Base-by-base conservation (phyloP, 169 alveolate species). In the Eimeria acervulina region DNA sequence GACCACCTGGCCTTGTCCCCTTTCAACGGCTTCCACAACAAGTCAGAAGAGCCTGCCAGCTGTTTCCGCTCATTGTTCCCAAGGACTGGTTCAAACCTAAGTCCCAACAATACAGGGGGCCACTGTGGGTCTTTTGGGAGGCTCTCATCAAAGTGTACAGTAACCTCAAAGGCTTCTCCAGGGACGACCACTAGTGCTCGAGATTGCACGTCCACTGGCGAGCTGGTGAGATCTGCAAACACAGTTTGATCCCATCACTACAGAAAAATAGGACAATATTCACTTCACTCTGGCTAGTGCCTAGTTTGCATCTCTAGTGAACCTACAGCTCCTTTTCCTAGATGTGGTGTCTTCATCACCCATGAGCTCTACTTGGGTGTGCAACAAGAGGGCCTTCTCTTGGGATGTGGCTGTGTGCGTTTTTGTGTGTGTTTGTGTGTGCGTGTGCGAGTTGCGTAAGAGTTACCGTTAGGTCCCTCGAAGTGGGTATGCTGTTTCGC, bases 1-100 rank as follows among this genome's bases (percentile, higher is more conserved):
- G 80, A 4, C 93, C 93, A 85, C 17, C 28, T 36, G 42, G 80
- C 93, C 47, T 52, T 33, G 36, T 36, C 61, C 23, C 61, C 61
- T 26, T 85, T 33, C 59, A 85, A 31, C 38, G 68, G 36, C 80
- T 59, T 31, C 93, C 93, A 85, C 59, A 85, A n/a, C 13, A 85
- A 13, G 28, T 81, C 74, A 10, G 90, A 80, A 52, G 92, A n/a
- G 28, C 74, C 55, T 51, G 6, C 12, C 23, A 68, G 15, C 33
- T 55, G 63, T 19, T 36, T 47, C 33, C 2, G 74, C 1, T 13
- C 72, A 26, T 81, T 72, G 28, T 12, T 19, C 31, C 28, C 72
- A 28, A 13, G 33, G 68, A 33, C 51, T 21, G 93, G 93, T 17
- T 36, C 38, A 38, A 85, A 59, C 55, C 33, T 78, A 59, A 85